Evolutionary conservation across 306 rosid species (phyloP).

Genomic region (Citrullus amarus): DNA sequence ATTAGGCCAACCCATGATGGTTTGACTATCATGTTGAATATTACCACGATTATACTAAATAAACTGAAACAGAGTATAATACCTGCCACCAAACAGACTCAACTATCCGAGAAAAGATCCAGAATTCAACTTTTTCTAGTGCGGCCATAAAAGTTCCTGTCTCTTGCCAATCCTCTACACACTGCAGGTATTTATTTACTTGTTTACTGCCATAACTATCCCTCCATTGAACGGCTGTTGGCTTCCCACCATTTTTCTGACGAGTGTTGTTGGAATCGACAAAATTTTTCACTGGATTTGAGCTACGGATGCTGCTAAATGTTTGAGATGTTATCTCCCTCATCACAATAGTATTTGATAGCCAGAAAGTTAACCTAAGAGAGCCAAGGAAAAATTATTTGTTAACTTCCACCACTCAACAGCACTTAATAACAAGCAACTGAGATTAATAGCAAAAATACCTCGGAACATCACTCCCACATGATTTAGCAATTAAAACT

Average conservation of each 20-base stretch:
- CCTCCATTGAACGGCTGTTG: constrained; percentile 38
- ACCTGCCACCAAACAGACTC: constrained; percentile 99
- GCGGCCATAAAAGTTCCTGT: constrained; percentile 71
- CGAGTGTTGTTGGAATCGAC: constrained; percentile 35
- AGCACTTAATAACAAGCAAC: not conserved
- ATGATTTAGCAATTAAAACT: constrained; percentile 80
- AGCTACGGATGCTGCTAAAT: constrained; percentile 52
- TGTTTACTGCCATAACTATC: constrained; percentile 36
- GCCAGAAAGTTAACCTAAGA: constrained; percentile 84
- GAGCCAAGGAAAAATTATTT: constrained; percentile 13
- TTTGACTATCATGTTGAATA: no score
- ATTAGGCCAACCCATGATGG: no score
- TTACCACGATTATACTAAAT: not conserved
- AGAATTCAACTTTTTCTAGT: constrained; percentile 76
- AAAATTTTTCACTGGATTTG: constrained; percentile 28
- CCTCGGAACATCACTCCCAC: constrained; percentile 96
- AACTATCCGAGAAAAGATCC: constrained; percentile 90
- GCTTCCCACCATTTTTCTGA: constrained; percentile 38
- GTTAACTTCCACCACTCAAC: constrained; percentile 9
- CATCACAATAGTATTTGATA: constrained; percentile 70
- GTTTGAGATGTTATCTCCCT: constrained; percentile 70
- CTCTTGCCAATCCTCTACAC: constrained; percentile 80
- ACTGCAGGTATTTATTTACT: constrained; percentile 34
- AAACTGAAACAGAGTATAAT: constrained; percentile 3
- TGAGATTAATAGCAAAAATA: constrained; percentile 9